Base-by-base conservation (phyloP, 805 yeast genomes). In the Candida germanica region DNA sequence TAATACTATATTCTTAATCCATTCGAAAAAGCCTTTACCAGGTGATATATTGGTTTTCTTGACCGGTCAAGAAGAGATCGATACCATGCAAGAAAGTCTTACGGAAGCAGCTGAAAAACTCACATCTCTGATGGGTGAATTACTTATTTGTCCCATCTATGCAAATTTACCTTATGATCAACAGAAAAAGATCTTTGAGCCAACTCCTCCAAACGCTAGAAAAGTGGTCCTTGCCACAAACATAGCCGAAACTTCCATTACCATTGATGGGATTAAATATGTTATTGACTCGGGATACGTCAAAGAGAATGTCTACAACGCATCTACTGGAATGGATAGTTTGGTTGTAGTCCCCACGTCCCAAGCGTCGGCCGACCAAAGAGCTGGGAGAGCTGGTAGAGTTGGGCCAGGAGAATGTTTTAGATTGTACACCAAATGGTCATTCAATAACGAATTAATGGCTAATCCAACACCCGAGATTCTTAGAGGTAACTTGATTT, bases 1-100 rank as follows among this genome's bases (percentile, higher is more conserved):
- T 16, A 82, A 87, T 5, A 85, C 96, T 0, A 82, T 89, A 3
- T 81, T 87, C 54, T 94, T 87, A 51, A 87, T 91, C 14, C 98
- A 93, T 53, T 71, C 85, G 0, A 65, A 64, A 38, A 83, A 81
- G 39, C 63, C 73, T 2, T 26, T 41, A 26, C 74, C 79, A 0
- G 96, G 96, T 3, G 98, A 93, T 55, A 85, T 91, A 11, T 62
- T 93, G 19, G 94, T 91, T 1, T 91, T 91, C 56, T 60, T 91
- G 33, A 93, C 98, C 0, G 98, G 98, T 25, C 98, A 93, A 56
- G 98, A 91, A 38, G 98, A 91, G 51, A 93, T 93, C 40, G 98
- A 93, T 49, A 69, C 77, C 2, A 73, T 82, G 73, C 87, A 80
- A 30, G 91, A 84, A 35, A 77, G 75, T 32, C 55, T 89, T 14